Base-by-base conservation (phyloP, 768 basidiomycete genomes). In the Podaxis sp. region DNA sequence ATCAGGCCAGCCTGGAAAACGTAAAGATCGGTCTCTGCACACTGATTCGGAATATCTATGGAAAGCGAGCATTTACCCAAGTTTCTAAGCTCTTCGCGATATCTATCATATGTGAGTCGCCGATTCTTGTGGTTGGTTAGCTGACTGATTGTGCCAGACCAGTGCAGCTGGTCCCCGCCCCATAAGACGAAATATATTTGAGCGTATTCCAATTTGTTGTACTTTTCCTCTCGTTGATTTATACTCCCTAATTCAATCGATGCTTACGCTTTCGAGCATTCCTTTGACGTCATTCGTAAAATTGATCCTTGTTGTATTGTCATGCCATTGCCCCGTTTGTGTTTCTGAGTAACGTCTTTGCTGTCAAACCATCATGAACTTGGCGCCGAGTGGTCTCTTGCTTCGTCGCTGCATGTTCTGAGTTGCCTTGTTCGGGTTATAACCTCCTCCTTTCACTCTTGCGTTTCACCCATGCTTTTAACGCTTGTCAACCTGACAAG, bases 401-500 rank as follows among this genome's bases (percentile, higher is more conserved):
- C 27, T 35, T 14, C 18, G n/a, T 4, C 37, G 7, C 1, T 21
- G 13, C 44, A 35, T 16, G 27, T 21, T 18, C 56, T 23, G 9
- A 50, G 35, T n/a, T 52, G 14, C 10, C 42, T 21, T n/a, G 27
- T 53, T 32, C 4, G 42, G 50, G 18, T 13, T 44, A 46, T 9
- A 11, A 35, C 27, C 37, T 32, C 21, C 23, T 28, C 50, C 56
- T 53, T 11, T 44, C 42, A 44, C 50, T n/a, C 21, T 44, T 21
- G 27, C 37, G 47, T 35, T 4, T 42, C n/a, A 35, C 18, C 10
- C 47, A 65, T 65, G 62, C 44, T n/a, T 3, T 55, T 65, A 28
- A 71, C 70, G 37, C 66, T 74, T 18, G 66, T 64, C 21, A 74
- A 74, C 59, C 63, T 72, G 28, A 69, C 71, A 5, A 46, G 63